phyloP scores from a whole-genome alignment of 2,329 filamentous ascomycete genomes.

The Fusarium equiseti region DNA sequence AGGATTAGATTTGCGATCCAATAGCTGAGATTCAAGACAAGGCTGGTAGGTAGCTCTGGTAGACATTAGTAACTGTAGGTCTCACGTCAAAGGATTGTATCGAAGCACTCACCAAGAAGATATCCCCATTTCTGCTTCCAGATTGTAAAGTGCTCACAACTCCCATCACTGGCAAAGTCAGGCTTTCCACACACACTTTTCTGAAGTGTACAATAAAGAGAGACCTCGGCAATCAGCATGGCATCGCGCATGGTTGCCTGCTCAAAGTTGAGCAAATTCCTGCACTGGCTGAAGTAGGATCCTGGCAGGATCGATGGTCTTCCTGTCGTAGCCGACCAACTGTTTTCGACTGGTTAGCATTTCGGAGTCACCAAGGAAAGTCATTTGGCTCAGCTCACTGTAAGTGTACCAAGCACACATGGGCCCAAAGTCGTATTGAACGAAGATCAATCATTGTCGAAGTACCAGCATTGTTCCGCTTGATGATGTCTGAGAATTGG shows the following conservation, averaged over 20 bases:
- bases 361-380: background rate
- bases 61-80: background rate
- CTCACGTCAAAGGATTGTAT: too few species aligned
- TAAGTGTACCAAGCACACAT: conserved; percentile 33
- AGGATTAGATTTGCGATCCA: conserved; percentile 27
- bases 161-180: conserved; percentile 43
- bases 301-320: conserved; percentile 54
- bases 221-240: conserved; percentile 56
- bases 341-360: conserved; percentile 22
- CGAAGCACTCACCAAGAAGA: conserved; percentile 19
- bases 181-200: conserved; percentile 48
- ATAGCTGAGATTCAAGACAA: conserved; percentile 23
- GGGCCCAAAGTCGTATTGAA: conserved; percentile 42
- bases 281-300: conserved; percentile 56
- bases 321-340: conserved; percentile 57
- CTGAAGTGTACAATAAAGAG: conserved; percentile 54
- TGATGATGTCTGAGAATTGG: conserved; percentile 56
- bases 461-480: conserved; percentile 50
- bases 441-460: conserved; percentile 51
- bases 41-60: conserved; percentile 17
- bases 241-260: conserved; percentile 57
- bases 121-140: conserved; percentile 40
- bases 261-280: conserved; percentile 56
- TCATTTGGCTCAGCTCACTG: conserved; percentile 15
- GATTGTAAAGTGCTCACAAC: conserved; percentile 9